Base-by-base conservation (phyloP, 257 asterid species). In the Fraxinus pennsylvanica region DNA sequence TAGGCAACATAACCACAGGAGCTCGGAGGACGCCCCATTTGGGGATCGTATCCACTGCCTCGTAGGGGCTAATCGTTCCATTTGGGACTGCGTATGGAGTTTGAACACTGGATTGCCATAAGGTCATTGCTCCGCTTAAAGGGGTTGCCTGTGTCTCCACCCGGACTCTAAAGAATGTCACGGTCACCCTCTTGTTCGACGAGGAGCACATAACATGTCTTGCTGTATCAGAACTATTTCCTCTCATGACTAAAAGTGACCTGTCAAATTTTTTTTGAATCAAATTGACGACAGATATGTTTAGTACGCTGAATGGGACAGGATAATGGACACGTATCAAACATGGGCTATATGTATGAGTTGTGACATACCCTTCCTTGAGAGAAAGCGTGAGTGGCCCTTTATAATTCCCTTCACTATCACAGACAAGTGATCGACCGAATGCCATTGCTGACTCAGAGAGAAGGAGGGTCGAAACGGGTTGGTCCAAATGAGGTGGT, bases 401-500 rank as follows among this genome's bases (percentile, higher is more conserved):
- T 87, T 87, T 88, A 74, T 88, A 93, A 78, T 93, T 91, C 74
- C 99, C 99, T 81, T 92, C 94, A 61, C 88, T 90, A 76, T 91
- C 91, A 29, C 84, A 82, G 10, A 87, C 86, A n/a, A 96, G 97
- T 72, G 89, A 84, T 79, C 94, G 92, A 21, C 99, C 99, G 15
- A 96, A 93, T 14, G 94, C 98, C 97, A 96, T 96, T 38, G 87
- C 89, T 80, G 99, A 96, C 47, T 92, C 94, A 12, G 96, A 90
- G 77, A 96, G 95, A 72, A 96, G 85, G 79, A 96, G 93, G 66
- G 96, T 93, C 54, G 94, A 88, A 45, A 96, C 85, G 66, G 99
- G 99, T 85, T 92, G 97, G 70, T 92, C 99, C 78, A 96, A 75
- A 84, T 96, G 99, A 76, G 99, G 99, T 75, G 99, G 98, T 77